Evolutionary conservation across 345 rosid genomes (phyloP), one percentile per base, ranked within the genome.

Genomic region (Populus nigra): DNA sequence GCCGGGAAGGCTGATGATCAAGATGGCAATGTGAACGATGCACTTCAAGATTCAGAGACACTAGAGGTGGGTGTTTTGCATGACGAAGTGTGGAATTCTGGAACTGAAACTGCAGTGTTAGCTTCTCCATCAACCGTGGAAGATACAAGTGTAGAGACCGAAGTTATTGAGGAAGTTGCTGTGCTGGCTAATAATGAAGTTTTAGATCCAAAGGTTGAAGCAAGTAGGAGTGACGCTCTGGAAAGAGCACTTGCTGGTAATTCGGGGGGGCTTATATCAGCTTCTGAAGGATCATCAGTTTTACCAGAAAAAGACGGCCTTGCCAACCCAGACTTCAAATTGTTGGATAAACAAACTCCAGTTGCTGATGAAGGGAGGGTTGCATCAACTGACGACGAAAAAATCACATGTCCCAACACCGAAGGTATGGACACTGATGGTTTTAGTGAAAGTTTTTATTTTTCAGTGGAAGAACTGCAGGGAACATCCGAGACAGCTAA

Each of bases 361-460:
- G 62, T 45, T 79, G 71, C 86, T 78, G 68, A 73, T 68, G 84
- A 82, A 53, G 78, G 69, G 63, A 84, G 81, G 63, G 77, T 76
- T 68, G 62, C 69, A 43, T 69, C 74, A 53, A 45, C 71, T 59
- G 81, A 62, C 39, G 73, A 53, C 10, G 82, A 79, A 65, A 85
- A 81, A n/a, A 68, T 78, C 71, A 47, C 79, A 8, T 71, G 75
- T 79, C 80, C 85, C 61, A 75, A 79, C 41, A 49, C 74, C 63
- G 88, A 88, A 82, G 91, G 88, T 82, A 90, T 86, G 92, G 88
- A 88, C 74, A 79, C 86, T 79, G 89, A 86, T 81, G 78, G 78
- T 82, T 83, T 78, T 79, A 74, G 82, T 88, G 83, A 80, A 67
- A 82, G 76, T 81, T 86, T 83, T 78, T 80, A 78, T 79, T 71